Conservation (phyloP, 192 early-diverging fungal genomes). For the Backusella westeae region DNA sequence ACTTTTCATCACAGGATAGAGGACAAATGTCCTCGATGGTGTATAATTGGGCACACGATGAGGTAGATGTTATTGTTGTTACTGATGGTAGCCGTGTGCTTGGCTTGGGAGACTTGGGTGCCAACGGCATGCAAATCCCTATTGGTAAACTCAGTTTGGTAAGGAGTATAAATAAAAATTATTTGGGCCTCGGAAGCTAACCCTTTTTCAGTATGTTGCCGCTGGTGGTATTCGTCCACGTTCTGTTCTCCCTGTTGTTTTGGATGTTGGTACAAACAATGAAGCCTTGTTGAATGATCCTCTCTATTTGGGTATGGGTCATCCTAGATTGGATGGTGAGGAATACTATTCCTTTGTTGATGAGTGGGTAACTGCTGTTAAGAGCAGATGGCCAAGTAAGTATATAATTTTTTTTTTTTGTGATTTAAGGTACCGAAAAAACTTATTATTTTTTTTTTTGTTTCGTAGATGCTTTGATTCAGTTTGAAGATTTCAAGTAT, state of each 20-base stretch:
- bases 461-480: constrained; percentile 36
- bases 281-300: constrained; percentile 33
- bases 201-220: constrained; percentile 33
- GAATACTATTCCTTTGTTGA: constrained; percentile 55
- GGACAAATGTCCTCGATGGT: constrained; percentile 56
- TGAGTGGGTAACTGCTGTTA: constrained; percentile 52
- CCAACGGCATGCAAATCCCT: constrained; percentile 40
- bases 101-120: constrained; percentile 38
- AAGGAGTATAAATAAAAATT: not conserved
- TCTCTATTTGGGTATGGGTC: constrained; percentile 38
- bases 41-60: constrained; percentile 58
- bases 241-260: constrained; percentile 32
- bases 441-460: not conserved
- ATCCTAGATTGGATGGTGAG: constrained; percentile 34
- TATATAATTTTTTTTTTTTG: not conserved
- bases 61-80: constrained; percentile 45
- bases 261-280: constrained; percentile 40
- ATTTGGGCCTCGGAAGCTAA: not conserved
- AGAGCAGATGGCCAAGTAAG: constrained; percentile 56
- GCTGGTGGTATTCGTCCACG: constrained; percentile 39
- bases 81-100: constrained; percentile 39
- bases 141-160: constrained; percentile 43
- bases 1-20: constrained; percentile 50
- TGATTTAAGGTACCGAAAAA: not conserved
- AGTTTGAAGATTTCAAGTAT: constrained; percentile 43